Evolutionary conservation across 2,329 filamentous ascomycete genomes (phyloP).

Genomic region (Elsinoe australis): DNA sequence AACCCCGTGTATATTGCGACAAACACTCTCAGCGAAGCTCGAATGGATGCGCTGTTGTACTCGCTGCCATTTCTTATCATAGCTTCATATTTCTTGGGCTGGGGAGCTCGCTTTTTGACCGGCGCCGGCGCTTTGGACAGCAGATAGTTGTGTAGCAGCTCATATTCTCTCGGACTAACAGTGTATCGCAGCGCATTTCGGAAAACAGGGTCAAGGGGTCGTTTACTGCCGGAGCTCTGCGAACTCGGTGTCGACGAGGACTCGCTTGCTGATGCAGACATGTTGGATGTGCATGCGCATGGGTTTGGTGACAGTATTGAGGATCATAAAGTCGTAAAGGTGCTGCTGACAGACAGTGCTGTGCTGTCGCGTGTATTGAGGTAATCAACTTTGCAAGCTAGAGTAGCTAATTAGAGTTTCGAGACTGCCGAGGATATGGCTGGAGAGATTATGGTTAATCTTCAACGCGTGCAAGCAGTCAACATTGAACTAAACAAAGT

Average conservation of each 20-base stretch:
- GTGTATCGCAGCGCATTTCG: slow-evolving; percentile 83
- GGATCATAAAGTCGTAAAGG: neutral
- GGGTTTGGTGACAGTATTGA: neutral
- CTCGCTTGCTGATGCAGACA: slow-evolving; percentile 12
- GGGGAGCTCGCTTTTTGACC: slow-evolving; percentile 47
- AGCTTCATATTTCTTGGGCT: slow-evolving; percentile 45
- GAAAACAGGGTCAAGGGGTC: slow-evolving; percentile 58
- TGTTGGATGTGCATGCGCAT: slow-evolving; percentile 2
- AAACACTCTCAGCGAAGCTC: slow-evolving; percentile 40
- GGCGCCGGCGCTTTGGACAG: slow-evolving; percentile 59
- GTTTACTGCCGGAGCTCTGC: slow-evolving; percentile 13
- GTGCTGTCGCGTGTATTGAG: slow-evolving; percentile 6
- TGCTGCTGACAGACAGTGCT: neutral
- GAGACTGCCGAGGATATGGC: slow-evolving; percentile 10
- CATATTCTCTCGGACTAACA: slow-evolving; percentile 75
- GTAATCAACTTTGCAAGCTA: neutral
- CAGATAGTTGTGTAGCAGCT: slow-evolving; percentile 73
- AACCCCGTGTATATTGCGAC: slow-evolving; percentile 37
- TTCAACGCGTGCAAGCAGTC: neutral
- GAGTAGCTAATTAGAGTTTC: slow-evolving; percentile 1
- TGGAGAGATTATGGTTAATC: neutral
- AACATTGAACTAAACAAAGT: neutral
- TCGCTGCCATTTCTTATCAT: slow-evolving; percentile 39
- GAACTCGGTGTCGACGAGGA: neutral
- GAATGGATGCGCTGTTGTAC: slow-evolving; percentile 42